Evolutionary conservation across 495 filamentous ascomycete genomes (phyloP), one percentile per base, ranked within the genome.

Genomic region (Penicillium coffeae): DNA sequence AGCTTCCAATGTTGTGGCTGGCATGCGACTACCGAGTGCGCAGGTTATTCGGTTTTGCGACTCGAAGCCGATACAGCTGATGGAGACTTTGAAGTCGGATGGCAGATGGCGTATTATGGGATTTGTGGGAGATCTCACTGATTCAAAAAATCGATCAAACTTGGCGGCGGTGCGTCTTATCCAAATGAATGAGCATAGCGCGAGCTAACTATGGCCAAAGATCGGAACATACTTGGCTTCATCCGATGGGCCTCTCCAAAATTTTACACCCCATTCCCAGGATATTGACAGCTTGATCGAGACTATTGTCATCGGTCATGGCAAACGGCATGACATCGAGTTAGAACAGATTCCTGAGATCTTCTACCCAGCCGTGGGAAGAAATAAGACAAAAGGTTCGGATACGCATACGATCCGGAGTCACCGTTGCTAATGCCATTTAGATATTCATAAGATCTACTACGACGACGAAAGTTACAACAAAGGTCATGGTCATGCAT

Each of bases 391-490:
- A 22, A 71, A 76, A 69, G 76, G 81, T 83, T 52, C 50, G 60
- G 18, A 41, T 25, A 21, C 51, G 8, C 13, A 3, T 46, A 43
- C 37, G 14, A 16, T 1, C 2, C 38, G 3, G 18, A 38, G 0
- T 2, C 3, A 12, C 5, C 8, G 42, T 48, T 34, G 38, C 27
- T 38, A 2, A 45, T 19, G 14, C 16, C 21, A 5, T 21, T 5
- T 30, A 84, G 83, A 80, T 50, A 54, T 83, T 1, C 74, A 81
- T 42, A 87, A 86, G 47, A 73, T 81, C 3, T 87, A 76, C 60
- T 76, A 80, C 30, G 85, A 89, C 47, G 84, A 87, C 42, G 77
- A 83, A 45, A 81, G 76, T 60, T 83, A 85, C 62, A 79, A 86
- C 47, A 68, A 72, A 4, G 79, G 76, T n/a, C 81, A 85, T 42